Percentiles rank a stretch among this genome's conserved stretches.
These are phyloP conservation scores for Inonotus obliquus DNA, from an alignment of 1,284 basidiomycete species.

Conservation along the genomic window DNA sequence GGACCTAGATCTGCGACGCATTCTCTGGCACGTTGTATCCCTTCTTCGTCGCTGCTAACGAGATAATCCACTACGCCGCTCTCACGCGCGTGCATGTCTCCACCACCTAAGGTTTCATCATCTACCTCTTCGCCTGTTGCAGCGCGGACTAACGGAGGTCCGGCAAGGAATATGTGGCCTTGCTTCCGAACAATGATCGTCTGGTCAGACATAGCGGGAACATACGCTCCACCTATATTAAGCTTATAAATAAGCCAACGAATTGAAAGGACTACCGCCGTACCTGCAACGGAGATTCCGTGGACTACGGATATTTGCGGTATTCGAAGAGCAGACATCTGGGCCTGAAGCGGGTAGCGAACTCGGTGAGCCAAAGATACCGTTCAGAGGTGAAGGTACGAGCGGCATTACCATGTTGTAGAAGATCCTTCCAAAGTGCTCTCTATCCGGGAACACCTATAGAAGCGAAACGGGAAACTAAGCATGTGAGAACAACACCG, in stretches of 20 bases:
- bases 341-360: slow-evolving; percentile 50
- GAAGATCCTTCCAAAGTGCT: slow-evolving; percentile 95
- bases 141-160: slow-evolving; percentile 92
- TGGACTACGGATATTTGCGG: slow-evolving; percentile 93
- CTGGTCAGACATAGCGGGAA: slow-evolving; percentile 95
- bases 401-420: slow-evolving; percentile 80
- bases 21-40: slow-evolving; percentile 78
- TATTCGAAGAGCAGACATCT: slow-evolving; percentile 86
- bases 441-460: slow-evolving; percentile 77
- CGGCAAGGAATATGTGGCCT: slow-evolving; percentile 94
- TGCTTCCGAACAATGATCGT: slow-evolving; percentile 94
- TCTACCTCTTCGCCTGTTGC: slow-evolving; percentile 93
- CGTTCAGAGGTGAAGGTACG: slow-evolving; percentile 12
- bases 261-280: slow-evolving; percentile 1
- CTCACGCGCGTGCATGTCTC: slow-evolving; percentile 91
- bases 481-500: not conserved
- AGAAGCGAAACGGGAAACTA: not conserved
- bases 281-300: slow-evolving; percentile 87
- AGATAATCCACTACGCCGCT: slow-evolving; percentile 94
- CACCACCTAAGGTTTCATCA: slow-evolving; percentile 88
- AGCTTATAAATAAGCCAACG: slow-evolving; percentile 28
- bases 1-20: slow-evolving; percentile 77
- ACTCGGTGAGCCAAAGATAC: not conserved
- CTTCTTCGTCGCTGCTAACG: slow-evolving; percentile 85
- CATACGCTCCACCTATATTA: slow-evolving; percentile 74